These are phyloP conservation scores for Mycena filopes DNA, from an alignment of 768 basidiomycete species.

Conservation along the genomic window DNA sequence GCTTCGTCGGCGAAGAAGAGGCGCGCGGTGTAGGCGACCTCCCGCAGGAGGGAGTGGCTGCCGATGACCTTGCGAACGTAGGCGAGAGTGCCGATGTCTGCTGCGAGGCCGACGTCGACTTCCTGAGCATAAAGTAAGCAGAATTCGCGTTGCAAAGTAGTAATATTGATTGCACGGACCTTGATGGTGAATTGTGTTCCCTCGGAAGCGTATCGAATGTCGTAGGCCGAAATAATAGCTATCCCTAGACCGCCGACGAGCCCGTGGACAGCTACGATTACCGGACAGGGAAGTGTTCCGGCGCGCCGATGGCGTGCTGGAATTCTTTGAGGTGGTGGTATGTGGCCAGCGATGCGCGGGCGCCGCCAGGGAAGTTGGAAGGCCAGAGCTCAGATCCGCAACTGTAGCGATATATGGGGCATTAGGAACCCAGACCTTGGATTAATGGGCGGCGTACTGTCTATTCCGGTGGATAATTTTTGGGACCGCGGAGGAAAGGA, in stretches of 20 bases:
- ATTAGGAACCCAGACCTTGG: too few species aligned
- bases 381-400: slow-evolving; percentile 23
- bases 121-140: slow-evolving; percentile 62
- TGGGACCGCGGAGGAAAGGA: slow-evolving; percentile 75
- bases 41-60: slow-evolving; percentile 76
- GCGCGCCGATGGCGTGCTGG: slow-evolving; percentile 76
- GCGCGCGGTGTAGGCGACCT: slow-evolving; percentile 82
- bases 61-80: slow-evolving; percentile 81
- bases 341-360: slow-evolving; percentile 60
- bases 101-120: slow-evolving; percentile 87
- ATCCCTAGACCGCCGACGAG: slow-evolving; percentile 79
- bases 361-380: slow-evolving; percentile 63
- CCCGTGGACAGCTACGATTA: slow-evolving; percentile 86
- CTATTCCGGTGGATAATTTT: slow-evolving; percentile 89
- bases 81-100: slow-evolving; percentile 89
- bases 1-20: slow-evolving; percentile 78
- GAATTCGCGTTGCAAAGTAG: not conserved
- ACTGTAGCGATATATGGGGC: slow-evolving; percentile 1
- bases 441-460: slow-evolving; percentile 72
- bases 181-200: slow-evolving; percentile 78
- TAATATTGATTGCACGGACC: slow-evolving; percentile 51
- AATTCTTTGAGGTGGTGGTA: slow-evolving; percentile 64
- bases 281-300: slow-evolving; percentile 78
- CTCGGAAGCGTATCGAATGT: slow-evolving; percentile 79
- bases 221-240: slow-evolving; percentile 80